Percentiles rank a stretch among this genome's conserved stretches.
These are phyloP conservation scores for Ophiostoma angusticollis DNA, from an alignment of 2,329 filamentous ascomycete genomes.

Conservation along the genomic window DNA sequence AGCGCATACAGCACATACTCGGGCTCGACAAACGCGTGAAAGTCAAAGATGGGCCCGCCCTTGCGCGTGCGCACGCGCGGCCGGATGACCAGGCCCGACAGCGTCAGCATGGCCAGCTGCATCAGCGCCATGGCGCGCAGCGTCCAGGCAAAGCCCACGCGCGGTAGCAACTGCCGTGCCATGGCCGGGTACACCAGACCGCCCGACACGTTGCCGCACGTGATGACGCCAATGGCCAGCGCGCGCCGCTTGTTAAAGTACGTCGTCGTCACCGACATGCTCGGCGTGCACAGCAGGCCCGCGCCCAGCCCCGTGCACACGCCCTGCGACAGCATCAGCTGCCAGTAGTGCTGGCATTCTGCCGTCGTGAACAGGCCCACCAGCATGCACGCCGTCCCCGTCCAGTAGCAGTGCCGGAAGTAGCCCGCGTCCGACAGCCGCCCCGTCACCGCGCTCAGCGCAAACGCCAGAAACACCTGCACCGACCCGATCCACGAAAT, in stretches of 20 bases:
- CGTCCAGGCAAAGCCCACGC: conserved; percentile 26
- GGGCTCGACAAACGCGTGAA: conserved; percentile 25
- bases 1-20: conserved; percentile 27
- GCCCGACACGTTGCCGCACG: conserved; percentile 23
- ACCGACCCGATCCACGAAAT: conserved; percentile 15
- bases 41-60: conserved; percentile 26
- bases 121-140: conserved; percentile 28
- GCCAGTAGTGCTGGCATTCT: conserved; percentile 12
- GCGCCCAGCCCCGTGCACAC: conserved; percentile 24
- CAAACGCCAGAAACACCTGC: conserved; percentile 12
- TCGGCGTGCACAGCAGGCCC: conserved; percentile 25
- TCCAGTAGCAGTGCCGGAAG: conserved; percentile 9
- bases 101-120: conserved; percentile 19
- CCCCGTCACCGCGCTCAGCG: conserved; percentile 10
- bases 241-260: conserved; percentile 24
- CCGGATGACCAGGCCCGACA: conserved; percentile 22
- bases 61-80: conserved; percentile 23
- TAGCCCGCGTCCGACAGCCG: conserved; percentile 13
- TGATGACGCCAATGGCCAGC: conserved; percentile 22
- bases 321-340: conserved; percentile 23
- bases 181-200: conserved; percentile 28
- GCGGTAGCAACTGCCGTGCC: conserved; percentile 22
- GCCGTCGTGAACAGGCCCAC: conserved; percentile 10
- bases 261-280: conserved; percentile 23
- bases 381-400: conserved; percentile 6